A percentile compares a stretch with the other conserved stretches of the same genome.
Conservation (phyloP, 106 monocot species). For the Apostasia shenzhenica region DNA sequence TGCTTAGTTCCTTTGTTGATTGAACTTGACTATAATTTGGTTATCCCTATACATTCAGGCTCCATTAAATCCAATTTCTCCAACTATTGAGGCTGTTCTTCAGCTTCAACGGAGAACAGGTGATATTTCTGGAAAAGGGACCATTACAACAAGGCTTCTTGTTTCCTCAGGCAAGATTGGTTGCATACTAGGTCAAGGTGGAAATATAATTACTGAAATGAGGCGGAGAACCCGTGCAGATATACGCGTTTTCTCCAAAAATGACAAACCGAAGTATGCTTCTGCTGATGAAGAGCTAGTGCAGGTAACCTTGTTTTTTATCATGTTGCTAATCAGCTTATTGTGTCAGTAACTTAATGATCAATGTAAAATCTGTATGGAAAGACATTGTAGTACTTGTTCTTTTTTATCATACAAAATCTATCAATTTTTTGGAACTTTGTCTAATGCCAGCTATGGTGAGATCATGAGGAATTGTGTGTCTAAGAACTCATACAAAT, state of each 20-base stretch:
- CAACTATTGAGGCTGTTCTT: conserved; percentile 66
- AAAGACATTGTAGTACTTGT: too few species aligned
- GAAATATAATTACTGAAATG: conserved; percentile 72
- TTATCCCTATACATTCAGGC: conserved; percentile 19
- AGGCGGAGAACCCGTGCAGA: conserved; percentile 57
- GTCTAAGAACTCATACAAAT: too few species aligned
- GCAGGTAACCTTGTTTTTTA: conserved; percentile 27
- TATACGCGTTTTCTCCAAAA: conserved; percentile 55
- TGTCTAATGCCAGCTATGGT: too few species aligned
- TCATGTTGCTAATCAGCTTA: too few species aligned
- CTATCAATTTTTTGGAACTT: too few species aligned
- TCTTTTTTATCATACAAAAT: too few species aligned
- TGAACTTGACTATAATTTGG: background rate
- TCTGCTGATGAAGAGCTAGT: conserved; percentile 72
- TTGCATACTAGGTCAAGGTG: conserved; percentile 75
- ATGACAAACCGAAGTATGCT: conserved; percentile 52
- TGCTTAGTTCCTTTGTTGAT: background rate
- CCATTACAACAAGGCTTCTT: conserved; percentile 53
- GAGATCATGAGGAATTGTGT: too few species aligned
- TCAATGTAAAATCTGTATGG: too few species aligned
- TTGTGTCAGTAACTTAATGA: too few species aligned
- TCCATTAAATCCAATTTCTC: conserved; percentile 46
- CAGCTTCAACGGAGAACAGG: conserved; percentile 37
- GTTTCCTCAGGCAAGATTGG: conserved; percentile 69
- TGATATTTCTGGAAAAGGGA: conserved; percentile 37